Base-by-base conservation (phyloP, 2,329 filamentous ascomycete genomes). In the Anthostomella pinea region DNA sequence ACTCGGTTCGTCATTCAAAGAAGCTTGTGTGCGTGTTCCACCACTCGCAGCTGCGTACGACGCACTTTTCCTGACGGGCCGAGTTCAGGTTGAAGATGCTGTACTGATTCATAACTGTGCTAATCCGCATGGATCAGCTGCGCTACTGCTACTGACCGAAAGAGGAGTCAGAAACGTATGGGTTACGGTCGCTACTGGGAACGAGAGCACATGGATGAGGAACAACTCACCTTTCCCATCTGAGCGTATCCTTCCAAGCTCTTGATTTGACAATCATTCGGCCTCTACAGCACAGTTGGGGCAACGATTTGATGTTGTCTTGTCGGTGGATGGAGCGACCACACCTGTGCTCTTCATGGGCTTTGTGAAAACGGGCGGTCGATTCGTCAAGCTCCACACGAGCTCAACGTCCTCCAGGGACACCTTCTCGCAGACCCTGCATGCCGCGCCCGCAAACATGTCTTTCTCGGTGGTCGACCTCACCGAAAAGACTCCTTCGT, bases 321-420 rank as follows among this genome's bases (percentile, higher is more conserved):
- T 35, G 6, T 17, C 17, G 10, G 18, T 22, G 28, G 24, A 28
- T 10, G 30, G 26, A 19, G 13, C 20, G 19, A 17, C 17, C 8
- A n/a, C 17, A 3, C 15, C 27, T 15, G 18, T 22, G n/a, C 15
- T 35, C 22, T 7, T 16, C 13, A 21, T 35, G 26, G 7, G 19
- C 21, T 22, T 10, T 29, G 30, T 39, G n/a, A n/a, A n/a, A n/a
- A n/a, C 33, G 2, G 37, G 37, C 4, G 37, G 41, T n/a, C 35
- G 28, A 24, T 38, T 17, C 20, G 26, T 39, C 28, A 26, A 22
- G 28, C 10, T 19, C 5, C 13, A 5, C n/a, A 17, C n/a, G 15
- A n/a, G 25, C n/a, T n/a, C n/a, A n/a, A n/a, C n/a, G n/a, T n/a
- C n/a, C n/a, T n/a, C n/a, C n/a, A n/a, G n/a, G n/a, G n/a, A n/a